Evolutionary conservation across 176 grass and related monocot species (phyloP).

Genomic region (Elaeis guineensis): DNA sequence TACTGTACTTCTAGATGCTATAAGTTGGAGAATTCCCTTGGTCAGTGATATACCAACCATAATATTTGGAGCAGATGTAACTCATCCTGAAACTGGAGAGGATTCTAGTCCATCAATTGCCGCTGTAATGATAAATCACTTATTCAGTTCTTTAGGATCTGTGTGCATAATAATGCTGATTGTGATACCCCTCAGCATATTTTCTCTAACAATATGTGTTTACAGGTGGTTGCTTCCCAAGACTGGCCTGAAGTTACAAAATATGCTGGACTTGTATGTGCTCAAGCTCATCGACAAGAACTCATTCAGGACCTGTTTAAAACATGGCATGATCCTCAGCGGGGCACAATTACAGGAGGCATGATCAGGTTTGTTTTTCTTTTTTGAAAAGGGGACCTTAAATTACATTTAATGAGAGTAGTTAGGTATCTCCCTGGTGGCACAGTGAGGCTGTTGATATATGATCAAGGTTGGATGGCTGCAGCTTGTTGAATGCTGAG

Average conservation of each 20-base stretch:
- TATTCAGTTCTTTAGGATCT: too few species aligned
- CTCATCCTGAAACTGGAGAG: constrained; percentile 56
- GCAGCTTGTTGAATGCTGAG: not conserved
- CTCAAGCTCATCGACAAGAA: constrained; percentile 45
- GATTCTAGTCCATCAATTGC: constrained; percentile 49
- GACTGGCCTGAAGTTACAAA: constrained; percentile 73
- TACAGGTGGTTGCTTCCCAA: constrained; percentile 64
- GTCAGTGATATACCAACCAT: constrained; percentile 40
- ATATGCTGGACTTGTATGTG: constrained; percentile 38
- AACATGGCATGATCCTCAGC: constrained; percentile 24
- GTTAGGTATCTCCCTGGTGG: too few species aligned
- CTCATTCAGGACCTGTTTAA: constrained; percentile 38
- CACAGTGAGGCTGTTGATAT: too few species aligned
- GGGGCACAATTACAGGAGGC: constrained; percentile 12
- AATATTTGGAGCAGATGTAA: constrained; percentile 72
- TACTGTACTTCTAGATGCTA: constrained; percentile 30
- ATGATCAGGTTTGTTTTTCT: constrained; percentile 18
- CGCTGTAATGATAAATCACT: not conserved
- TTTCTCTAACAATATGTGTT: too few species aligned
- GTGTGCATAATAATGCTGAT: too few species aligned
- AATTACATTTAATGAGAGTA: too few species aligned
- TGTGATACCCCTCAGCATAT: too few species aligned
- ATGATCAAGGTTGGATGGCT: too few species aligned
- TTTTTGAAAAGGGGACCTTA: too few species aligned
- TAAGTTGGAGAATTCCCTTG: constrained; percentile 26